Conservation (phyloP, 805 yeast species). For the Wickerhamiella nectarea region DNA sequence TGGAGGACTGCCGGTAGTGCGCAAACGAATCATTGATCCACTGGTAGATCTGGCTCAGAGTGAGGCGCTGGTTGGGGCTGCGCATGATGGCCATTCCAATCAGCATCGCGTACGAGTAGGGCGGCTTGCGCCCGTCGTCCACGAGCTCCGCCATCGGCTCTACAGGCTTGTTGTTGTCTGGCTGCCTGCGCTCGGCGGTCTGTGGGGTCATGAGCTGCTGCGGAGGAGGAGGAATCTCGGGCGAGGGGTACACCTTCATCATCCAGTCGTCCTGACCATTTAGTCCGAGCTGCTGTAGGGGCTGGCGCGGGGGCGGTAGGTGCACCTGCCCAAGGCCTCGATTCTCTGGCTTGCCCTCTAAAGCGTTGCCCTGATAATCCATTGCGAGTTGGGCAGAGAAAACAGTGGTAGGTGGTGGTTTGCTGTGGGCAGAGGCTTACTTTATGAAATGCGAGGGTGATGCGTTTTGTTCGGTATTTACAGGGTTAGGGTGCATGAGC, state of each 20-base stretch:
- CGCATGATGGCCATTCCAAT: slow-evolving; percentile 87
- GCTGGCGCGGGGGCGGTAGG: slow-evolving; percentile 9
- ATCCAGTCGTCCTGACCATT: slow-evolving; percentile 4
- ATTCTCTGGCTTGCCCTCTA: background rate
- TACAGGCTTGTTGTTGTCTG: background rate
- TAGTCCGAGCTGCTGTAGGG: background rate
- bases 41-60: slow-evolving; percentile 70
- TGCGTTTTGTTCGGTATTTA: slow-evolving; percentile 1
- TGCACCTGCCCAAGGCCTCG: slow-evolving; percentile 2
- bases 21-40: slow-evolving; percentile 85
- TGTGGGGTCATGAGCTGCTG: slow-evolving; percentile 7
- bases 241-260: slow-evolving; percentile 6
- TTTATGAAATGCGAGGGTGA: background rate
- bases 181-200: background rate
- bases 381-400: too few species aligned
- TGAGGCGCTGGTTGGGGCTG: slow-evolving; percentile 56
- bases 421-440: background rate
- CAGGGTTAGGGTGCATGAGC: slow-evolving; percentile 5
- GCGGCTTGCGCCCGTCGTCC: slow-evolving; percentile 67
- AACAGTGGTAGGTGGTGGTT: too few species aligned
- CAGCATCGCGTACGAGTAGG: slow-evolving; percentile 83
- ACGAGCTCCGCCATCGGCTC: slow-evolving; percentile 24
- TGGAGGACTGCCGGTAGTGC: slow-evolving; percentile 70
- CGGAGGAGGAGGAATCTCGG: background rate
- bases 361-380: background rate